Percentiles rank a stretch among this genome's conserved stretches.
Evolutionary conservation across 2,329 filamentous ascomycete species (phyloP).

Genomic region (Rhynchosporium graminicola): DNA sequence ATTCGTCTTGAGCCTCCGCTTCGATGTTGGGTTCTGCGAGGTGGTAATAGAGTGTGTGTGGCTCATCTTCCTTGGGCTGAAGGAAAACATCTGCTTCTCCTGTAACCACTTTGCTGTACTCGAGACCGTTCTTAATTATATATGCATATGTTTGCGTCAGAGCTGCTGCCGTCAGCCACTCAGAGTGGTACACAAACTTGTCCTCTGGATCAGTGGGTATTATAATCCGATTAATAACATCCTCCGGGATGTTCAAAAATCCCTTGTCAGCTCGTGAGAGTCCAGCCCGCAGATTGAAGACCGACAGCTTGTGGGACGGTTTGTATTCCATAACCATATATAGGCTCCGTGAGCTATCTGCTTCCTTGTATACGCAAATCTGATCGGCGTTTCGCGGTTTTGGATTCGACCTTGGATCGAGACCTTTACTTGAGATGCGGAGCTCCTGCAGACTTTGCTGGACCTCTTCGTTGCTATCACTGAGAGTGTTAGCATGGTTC

Average conservation of each 20-base stretch:
- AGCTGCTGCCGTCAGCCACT: slow-evolving; percentile 45
- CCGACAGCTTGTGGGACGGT: slow-evolving; percentile 49
- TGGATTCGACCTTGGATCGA: slow-evolving; percentile 25
- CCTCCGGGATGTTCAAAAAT: slow-evolving; percentile 40
- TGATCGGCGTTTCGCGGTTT: slow-evolving; percentile 29
- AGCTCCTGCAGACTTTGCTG: slow-evolving; percentile 31
- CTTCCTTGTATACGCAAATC: slow-evolving; percentile 32
- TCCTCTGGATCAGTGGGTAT: slow-evolving; percentile 39
- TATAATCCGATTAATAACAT: slow-evolving; percentile 43
- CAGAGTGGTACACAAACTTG: slow-evolving; percentile 40
- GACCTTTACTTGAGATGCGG: slow-evolving; percentile 25
- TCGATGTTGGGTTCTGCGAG: no score
- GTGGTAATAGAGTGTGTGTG: slow-evolving; percentile 29
- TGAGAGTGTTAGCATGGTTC: slow-evolving; percentile 32
- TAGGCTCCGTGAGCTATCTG: slow-evolving; percentile 26
- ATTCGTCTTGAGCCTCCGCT: no score
- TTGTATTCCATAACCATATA: slow-evolving; percentile 48
- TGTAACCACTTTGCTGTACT: slow-evolving; percentile 36
- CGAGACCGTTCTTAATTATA: slow-evolving; percentile 48
- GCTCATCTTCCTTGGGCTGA: slow-evolving; percentile 29
- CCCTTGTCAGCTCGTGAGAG: slow-evolving; percentile 36
- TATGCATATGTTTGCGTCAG: slow-evolving; percentile 52
- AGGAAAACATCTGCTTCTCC: slow-evolving; percentile 37
- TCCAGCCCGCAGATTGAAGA: slow-evolving; percentile 45
- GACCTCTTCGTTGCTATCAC: slow-evolving; percentile 32